Evolutionary conservation across 805 yeast genomes (phyloP), one percentile per base, ranked within the genome.

Genomic region (Sugiyamaella boreocaroliniensis): DNA sequence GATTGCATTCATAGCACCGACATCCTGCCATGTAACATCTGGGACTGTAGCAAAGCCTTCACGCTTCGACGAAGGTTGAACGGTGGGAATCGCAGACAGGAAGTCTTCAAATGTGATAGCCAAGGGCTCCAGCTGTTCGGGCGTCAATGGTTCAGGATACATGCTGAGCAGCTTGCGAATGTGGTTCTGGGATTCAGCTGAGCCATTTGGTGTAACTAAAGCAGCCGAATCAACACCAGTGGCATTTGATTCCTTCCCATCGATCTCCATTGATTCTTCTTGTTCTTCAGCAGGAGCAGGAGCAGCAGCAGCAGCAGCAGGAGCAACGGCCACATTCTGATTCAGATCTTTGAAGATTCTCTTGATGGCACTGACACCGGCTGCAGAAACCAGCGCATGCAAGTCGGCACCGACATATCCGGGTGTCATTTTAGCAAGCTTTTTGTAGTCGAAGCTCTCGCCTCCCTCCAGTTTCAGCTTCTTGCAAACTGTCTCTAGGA

Each of bases 1-100:
- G 37, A 89, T 83, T 15, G 80, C 76, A 7, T 80, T 70, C 55
- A 93, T 74, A 0, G 98, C 99, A 57, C 99, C 99, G 37, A 93
- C 96, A 64, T 85, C 86, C 5, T 83, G 79, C 99, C 99, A 93
- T 6, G 95, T 82, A 2, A 93, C 97, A 66, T 93, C 98, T 0
- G 99, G 99, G 11, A 93, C 95, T 0, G 98, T 93, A 0, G 99
- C 97, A 70, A 93, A 93, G 0, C 99, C 99, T 74, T 93, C 99
- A 67, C 99, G 83, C 65, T 90, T 92, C 0, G 97, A 96, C 0
- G 97, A 88, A 10, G 99, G 99, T 71, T 93, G 99, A 45, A 93
- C 85, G 0, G 90, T 82, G 2, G 98, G 97, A 41, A 93, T 70
- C 1, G 98, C 98, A 10, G 79, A 75, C 37, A 86, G 58, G 65